Percentiles rank a stretch among this genome's conserved stretches.
Conservation (phyloP, 148 eudicot genomes). For the Amaranthus hypochondriacus region DNA sequence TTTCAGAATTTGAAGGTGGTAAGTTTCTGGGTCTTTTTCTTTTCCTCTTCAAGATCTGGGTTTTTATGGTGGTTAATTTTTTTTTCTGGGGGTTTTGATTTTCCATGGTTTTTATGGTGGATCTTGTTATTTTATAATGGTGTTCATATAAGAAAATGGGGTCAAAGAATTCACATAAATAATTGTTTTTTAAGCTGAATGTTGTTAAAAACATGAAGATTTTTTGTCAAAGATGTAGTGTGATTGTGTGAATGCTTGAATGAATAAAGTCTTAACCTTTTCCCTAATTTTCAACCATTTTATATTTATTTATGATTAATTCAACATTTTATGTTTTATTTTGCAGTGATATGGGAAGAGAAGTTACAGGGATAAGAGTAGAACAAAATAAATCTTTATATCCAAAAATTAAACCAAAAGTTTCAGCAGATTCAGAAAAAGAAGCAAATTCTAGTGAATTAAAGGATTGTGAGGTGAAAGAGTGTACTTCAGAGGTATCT, state of each 20-base stretch:
- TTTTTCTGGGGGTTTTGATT: not conserved
- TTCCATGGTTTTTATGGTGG: not conserved
- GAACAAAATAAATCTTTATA: slow-evolving; percentile 38
- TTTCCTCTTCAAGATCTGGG: not conserved
- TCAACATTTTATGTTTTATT: not conserved
- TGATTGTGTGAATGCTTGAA: too few relatives aligned
- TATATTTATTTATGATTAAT: too few relatives aligned
- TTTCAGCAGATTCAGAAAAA: slow-evolving; percentile 35
- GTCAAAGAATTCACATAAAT: too few relatives aligned
- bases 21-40: not conserved
- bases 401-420: slow-evolving; percentile 47
- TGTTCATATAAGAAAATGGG: too few relatives aligned
- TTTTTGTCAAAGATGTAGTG: too few relatives aligned
- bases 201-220: too few relatives aligned
- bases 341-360: slow-evolving; percentile 83
- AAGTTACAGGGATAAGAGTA: slow-evolving; percentile 50
- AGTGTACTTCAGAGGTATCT: slow-evolving; percentile 37
- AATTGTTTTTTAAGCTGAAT: too few relatives aligned
- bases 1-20: not conserved
- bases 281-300: too few relatives aligned
- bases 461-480: slow-evolving; percentile 38
- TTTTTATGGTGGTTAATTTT: not conserved
- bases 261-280: too few relatives aligned
- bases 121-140: too few relatives aligned
- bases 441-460: slow-evolving; percentile 37